phyloP scores from a whole-genome alignment of 2,329 filamentous ascomycete species.

The Colletotrichum sp. region DNA sequence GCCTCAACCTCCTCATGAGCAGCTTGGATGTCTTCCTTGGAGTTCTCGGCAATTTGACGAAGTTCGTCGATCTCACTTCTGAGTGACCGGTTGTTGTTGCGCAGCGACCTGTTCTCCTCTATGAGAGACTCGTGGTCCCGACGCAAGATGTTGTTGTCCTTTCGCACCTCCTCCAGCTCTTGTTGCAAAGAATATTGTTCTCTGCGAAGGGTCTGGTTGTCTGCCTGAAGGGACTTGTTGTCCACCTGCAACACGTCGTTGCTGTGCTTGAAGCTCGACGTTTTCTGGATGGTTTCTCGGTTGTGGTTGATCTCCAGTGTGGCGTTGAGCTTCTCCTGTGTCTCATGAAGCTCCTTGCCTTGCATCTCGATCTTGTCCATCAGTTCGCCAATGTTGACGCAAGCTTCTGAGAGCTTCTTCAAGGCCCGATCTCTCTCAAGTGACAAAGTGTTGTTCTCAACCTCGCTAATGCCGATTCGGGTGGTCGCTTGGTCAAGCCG shows the following conservation, averaged over 20 bases:
- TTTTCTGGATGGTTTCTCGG: slow-evolving; percentile 36
- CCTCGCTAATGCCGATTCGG: slow-evolving; percentile 66
- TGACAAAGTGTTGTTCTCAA: slow-evolving; percentile 65
- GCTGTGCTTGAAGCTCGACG: slow-evolving; percentile 43
- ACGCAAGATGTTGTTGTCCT: slow-evolving; percentile 45
- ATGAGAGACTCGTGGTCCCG: slow-evolving; percentile 48
- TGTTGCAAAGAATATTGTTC: slow-evolving; percentile 40
- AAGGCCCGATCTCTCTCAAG: slow-evolving; percentile 71
- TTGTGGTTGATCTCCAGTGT: slow-evolving; percentile 29
- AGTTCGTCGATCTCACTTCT: slow-evolving; percentile 50
- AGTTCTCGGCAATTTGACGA: slow-evolving; percentile 43
- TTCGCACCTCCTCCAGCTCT: slow-evolving; percentile 46
- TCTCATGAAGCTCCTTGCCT: slow-evolving; percentile 47
- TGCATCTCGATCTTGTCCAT: slow-evolving; percentile 46
- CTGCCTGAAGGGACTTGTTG: slow-evolving; percentile 43
- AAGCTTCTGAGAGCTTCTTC: slow-evolving; percentile 65
- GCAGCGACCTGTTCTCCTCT: slow-evolving; percentile 50
- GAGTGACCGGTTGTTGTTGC: slow-evolving; percentile 43
- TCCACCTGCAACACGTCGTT: slow-evolving; percentile 41
- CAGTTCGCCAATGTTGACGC: slow-evolving; percentile 59
- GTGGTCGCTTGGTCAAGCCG: slow-evolving; percentile 68
- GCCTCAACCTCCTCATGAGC: slow-evolving; percentile 45
- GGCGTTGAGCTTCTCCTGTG: slow-evolving; percentile 45
- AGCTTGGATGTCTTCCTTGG: slow-evolving; percentile 46
- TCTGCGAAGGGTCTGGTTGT: slow-evolving; percentile 43